Evolutionary conservation across 2,329 filamentous ascomycete genomes (phyloP).

Genomic region (Metarhizium robertsii): DNA sequence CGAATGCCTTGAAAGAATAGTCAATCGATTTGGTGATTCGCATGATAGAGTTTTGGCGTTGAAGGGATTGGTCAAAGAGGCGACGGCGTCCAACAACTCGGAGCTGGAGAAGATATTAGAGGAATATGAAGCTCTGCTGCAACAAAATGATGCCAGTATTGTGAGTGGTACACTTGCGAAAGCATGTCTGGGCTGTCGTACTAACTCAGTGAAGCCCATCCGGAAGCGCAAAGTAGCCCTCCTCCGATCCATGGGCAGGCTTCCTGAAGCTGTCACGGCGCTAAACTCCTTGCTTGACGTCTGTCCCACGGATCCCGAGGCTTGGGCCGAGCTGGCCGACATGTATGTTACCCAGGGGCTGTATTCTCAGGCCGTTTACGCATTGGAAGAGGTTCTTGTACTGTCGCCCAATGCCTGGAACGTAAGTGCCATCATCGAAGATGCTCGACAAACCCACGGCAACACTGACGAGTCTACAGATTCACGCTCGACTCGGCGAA

Average conservation of each 20-base stretch:
- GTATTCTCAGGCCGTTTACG: conserved; percentile 75
- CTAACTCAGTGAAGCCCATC: conserved; percentile 53
- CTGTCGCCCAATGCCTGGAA: conserved; percentile 92
- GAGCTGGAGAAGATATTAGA: conserved; percentile 62
- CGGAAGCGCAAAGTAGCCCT: conserved; percentile 77
- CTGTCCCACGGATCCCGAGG: conserved; percentile 82
- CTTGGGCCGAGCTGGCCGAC: conserved; percentile 86
- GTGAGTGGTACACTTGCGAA: conserved; percentile 34
- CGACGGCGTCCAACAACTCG: conserved; percentile 56
- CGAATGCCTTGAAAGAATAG: conserved; percentile 64
- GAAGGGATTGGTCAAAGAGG: conserved; percentile 75
- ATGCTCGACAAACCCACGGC: background rate
- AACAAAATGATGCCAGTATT: conserved; percentile 68
- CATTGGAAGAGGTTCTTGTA: conserved; percentile 82
- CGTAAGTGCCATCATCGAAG: conserved; percentile 39
- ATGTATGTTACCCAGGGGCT: conserved; percentile 73
- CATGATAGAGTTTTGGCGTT: conserved; percentile 86
- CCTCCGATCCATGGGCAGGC: conserved; percentile 62
- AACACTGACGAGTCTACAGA: conserved; percentile 37
- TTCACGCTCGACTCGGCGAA: conserved; percentile 82
- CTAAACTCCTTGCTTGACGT: conserved; percentile 70
- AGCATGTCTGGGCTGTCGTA: conserved; percentile 4
- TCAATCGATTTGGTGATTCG: conserved; percentile 67
- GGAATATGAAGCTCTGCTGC: conserved; percentile 68
- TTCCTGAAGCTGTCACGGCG: conserved; percentile 62